phyloP scores from a whole-genome alignment of 805 yeast species.

The Naumovozyma baii region DNA sequence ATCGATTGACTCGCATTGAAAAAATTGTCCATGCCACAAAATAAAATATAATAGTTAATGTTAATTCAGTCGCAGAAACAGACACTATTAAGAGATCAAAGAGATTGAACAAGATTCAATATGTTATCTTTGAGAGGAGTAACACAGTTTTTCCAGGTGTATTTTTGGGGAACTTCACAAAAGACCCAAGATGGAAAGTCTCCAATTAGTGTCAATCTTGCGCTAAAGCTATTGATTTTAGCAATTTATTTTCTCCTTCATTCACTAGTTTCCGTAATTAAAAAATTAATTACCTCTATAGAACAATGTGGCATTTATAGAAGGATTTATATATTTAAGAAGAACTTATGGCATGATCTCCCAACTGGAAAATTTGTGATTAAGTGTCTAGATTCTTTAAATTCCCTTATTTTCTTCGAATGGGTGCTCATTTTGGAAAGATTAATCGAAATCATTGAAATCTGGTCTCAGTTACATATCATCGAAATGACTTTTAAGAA shows the following conservation, averaged over 20 bases:
- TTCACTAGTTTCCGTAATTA: constrained; percentile 2
- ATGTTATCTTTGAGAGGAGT: not conserved
- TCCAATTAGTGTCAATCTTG: constrained; percentile 10
- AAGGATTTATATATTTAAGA: constrained; percentile 2
- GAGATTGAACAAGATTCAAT: too few species aligned
- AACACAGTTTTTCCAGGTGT: constrained; percentile 12
- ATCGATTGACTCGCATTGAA: too few species aligned
- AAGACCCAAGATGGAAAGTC: constrained; percentile 2
- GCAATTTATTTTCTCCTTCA: constrained; percentile 6
- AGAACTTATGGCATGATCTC: constrained; percentile 8
- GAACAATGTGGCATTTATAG: not conserved
- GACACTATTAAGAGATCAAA: too few species aligned
- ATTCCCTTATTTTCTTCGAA: not conserved
- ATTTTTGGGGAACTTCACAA: constrained; percentile 15
- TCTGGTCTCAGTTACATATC: constrained; percentile 13
- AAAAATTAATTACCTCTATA: not conserved
- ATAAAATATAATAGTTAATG: too few species aligned
- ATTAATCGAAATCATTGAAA: constrained; percentile 6
- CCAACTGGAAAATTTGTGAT: constrained; percentile 16
- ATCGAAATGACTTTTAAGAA: constrained; percentile 15
- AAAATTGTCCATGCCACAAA: constrained; percentile 3
- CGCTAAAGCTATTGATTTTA: constrained; percentile 4
- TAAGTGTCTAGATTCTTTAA: constrained; percentile 3
- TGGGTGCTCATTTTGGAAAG: constrained; percentile 4
- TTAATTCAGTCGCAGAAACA: too few species aligned